Base-by-base conservation (phyloP, 306 rosid species). In the Vigna reflexopilosa region DNA sequence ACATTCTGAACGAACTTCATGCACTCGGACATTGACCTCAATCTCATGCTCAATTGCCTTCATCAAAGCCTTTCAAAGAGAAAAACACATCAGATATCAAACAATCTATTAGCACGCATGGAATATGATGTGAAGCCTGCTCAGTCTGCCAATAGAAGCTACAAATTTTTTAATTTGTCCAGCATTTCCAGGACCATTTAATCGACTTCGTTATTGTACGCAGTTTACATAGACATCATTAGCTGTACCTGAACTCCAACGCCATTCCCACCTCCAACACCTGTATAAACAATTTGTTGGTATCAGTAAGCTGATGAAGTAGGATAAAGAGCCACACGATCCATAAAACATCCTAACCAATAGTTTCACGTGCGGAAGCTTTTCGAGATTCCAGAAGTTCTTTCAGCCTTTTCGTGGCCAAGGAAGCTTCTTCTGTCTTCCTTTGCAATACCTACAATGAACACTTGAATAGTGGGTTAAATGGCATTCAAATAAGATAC, bases 1-100 rank as follows among this genome's bases (percentile, higher is more conserved):
- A 79, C 93, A 96, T 83, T 89, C 99, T 32, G 89, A 79, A 54
- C 98, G 98, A 22, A 96, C 99, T 91, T 96, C 99, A 76, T 96
- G 93, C 49, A 91, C 93, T 56, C 97, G 87, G 7, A 90, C 96
- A 11, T 84, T 88, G 80, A 96, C 96, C 91, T 96, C 99, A 80
- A 96, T 97, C 75, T 96, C 99, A 54, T 93, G 90, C 73, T 96
- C 98, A 65, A 91, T 87, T 71, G 83, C 86, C 81, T 93, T 97
- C 93, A 86, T 88, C 80, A 96, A 81, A 82, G 89, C 94, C 99
- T 96, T 71, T 66, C 72, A 22, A 20, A 67, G 36, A 78, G 82
- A 73, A 79, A 81, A 70, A 57, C 17, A 80, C 20, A 36, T 32
- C 51, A 17, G 51, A 77, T 49, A 65, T 20, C 57, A 64, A 55